Evolutionary conservation across 2,329 filamentous ascomycete species (phyloP).

Genomic region (Phaeoacremonium minimum): DNA sequence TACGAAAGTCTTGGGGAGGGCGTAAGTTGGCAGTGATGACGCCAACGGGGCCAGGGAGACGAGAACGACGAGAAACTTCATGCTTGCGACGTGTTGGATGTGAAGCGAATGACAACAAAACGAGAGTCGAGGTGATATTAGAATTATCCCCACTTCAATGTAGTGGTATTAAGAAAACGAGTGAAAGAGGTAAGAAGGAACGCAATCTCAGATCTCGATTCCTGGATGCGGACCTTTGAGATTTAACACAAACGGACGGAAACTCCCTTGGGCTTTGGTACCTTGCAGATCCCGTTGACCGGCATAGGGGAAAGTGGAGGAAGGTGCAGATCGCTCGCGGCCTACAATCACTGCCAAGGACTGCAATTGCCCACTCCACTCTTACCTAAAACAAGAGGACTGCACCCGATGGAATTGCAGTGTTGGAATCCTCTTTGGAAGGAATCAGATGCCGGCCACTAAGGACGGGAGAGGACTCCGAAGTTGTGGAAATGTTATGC

Average conservation of each 20-base stretch:
- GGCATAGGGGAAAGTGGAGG: background rate
- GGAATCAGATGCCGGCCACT: too few relatives aligned
- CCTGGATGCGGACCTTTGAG: too few relatives aligned
- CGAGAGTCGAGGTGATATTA: background rate
- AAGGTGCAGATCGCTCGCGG: background rate
- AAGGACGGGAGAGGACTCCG: background rate
- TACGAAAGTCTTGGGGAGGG: conserved; percentile 11
- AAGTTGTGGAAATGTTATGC: too few relatives aligned
- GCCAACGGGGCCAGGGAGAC: conserved; percentile 7
- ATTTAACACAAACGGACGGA: too few relatives aligned
- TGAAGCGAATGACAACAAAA: background rate
- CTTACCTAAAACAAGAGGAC: background rate
- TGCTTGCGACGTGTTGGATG: conserved; percentile 1
- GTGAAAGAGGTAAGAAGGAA: background rate
- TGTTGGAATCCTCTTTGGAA: background rate
- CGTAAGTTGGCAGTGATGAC: conserved; percentile 10
- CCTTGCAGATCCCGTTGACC: conserved; percentile 3
- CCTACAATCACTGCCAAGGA: background rate
- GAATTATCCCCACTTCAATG: background rate
- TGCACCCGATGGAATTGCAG: background rate
- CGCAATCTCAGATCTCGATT: too few relatives aligned
- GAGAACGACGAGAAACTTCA: conserved; percentile 4
- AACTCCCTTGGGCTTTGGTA: background rate
- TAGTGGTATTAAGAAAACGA: background rate
- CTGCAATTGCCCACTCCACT: background rate